Evolutionary conservation across 371 early-diverging fungal genomes (phyloP).

Genomic region (Syncephalastrum racemosum): DNA sequence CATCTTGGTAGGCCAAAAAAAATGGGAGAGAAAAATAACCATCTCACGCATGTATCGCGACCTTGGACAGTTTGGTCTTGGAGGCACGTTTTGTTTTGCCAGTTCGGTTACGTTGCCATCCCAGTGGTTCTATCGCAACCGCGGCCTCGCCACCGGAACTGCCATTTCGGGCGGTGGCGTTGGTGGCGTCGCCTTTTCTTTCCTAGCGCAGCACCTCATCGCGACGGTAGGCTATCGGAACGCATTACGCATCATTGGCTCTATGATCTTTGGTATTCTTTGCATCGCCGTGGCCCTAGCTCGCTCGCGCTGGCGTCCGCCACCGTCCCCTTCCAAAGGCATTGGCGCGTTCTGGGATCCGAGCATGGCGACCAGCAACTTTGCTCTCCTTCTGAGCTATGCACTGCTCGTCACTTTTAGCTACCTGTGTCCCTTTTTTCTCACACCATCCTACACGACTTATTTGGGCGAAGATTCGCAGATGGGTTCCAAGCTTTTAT

Average conservation of each 20-base stretch:
- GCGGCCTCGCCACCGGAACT: conserved; percentile 79
- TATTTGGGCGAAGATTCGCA: background rate
- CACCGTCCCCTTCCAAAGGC: conserved; percentile 8
- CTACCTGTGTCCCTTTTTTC: conserved; percentile 25
- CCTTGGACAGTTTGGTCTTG: conserved; percentile 42
- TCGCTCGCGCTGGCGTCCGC: conserved; percentile 31
- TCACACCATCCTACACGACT: conserved; percentile 7
- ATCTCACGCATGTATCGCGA: no score
- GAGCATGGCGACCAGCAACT: no score
- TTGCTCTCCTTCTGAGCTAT: no score
- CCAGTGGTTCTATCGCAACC: conserved; percentile 71
- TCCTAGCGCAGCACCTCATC: conserved; percentile 57
- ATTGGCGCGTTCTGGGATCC: conserved; percentile 13
- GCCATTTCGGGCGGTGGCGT: conserved; percentile 73
- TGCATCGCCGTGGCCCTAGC: conserved; percentile 38
- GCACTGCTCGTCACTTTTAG: conserved; percentile 38
- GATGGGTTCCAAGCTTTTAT: conserved; percentile 4
- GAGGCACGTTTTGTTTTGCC: conserved; percentile 57
- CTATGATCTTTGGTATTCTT: conserved; percentile 35
- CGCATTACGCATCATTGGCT: conserved; percentile 48
- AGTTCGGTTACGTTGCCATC: conserved; percentile 64
- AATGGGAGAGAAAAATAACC: no score
- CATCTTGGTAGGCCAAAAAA: conserved; percentile 21
- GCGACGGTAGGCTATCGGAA: conserved; percentile 49
- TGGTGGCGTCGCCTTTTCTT: conserved; percentile 69